Evolutionary conservation across 176 grass and related monocot genomes (phyloP).

Genomic region (Coix lacrymajobi): DNA sequence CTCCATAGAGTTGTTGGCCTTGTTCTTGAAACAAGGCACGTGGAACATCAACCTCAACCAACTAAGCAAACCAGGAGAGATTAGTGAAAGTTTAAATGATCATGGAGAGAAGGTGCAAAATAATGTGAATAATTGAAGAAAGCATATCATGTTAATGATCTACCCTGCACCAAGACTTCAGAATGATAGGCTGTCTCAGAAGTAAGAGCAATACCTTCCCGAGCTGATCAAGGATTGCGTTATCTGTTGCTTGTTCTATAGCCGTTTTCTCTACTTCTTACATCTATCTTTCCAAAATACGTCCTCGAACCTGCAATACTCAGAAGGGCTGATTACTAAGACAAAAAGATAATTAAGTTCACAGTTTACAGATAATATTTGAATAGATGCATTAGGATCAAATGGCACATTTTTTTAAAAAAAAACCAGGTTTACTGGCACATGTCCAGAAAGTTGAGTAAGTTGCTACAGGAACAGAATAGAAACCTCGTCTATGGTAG

Average conservation of each 20-base stretch:
- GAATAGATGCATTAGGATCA: background rate
- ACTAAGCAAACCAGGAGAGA: slow-evolving; percentile 43
- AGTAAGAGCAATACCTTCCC: slow-evolving; percentile 42
- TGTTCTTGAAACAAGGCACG: slow-evolving; percentile 88
- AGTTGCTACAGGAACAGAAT: background rate
- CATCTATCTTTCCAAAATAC: slow-evolving; percentile 87
- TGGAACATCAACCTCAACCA: slow-evolving; percentile 90
- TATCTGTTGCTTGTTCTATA: slow-evolving; percentile 96
- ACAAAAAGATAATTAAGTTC: background rate
- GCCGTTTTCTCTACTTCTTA: slow-evolving; percentile 85
- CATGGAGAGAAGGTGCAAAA: background rate
- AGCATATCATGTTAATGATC: background rate
- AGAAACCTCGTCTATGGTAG: slow-evolving; percentile 69
- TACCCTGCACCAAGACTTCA: too few species aligned
- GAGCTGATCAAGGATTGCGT: slow-evolving; percentile 87
- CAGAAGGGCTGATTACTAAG: background rate
- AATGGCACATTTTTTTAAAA: background rate
- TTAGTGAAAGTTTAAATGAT: slow-evolving; percentile 6
- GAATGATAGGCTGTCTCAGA: slow-evolving; percentile 6
- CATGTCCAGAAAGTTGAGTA: background rate
- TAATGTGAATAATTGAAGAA: background rate
- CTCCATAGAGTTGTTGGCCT: slow-evolving; percentile 86
- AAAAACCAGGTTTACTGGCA: background rate
- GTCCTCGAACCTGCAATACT: slow-evolving; percentile 53
- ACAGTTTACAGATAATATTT: slow-evolving; percentile 6